Conservation (phyloP, 805 yeast species). For the Starmerella bombi region DNA sequence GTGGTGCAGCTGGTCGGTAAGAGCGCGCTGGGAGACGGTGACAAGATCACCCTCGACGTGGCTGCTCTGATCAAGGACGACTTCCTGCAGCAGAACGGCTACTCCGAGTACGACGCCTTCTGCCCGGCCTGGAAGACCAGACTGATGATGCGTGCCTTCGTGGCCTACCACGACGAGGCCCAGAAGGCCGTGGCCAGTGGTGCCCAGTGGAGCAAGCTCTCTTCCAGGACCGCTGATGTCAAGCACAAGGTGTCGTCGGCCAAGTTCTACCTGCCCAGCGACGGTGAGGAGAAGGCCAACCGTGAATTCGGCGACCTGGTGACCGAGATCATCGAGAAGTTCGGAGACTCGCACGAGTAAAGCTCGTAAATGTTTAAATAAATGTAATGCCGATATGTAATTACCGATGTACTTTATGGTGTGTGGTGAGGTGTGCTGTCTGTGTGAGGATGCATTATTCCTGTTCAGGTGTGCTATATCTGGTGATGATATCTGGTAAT, state of each 20-base stretch:
- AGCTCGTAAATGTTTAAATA: too few species aligned
- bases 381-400: too few species aligned
- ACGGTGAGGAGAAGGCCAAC: slow-evolving; percentile 68
- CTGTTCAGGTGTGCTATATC: too few species aligned
- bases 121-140: slow-evolving; percentile 99
- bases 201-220: slow-evolving; percentile 82
- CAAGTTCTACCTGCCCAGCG: slow-evolving; percentile 90
- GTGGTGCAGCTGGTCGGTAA: slow-evolving; percentile 99
- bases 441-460: too few species aligned
- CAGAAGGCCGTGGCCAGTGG: slow-evolving; percentile 93
- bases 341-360: slow-evolving; percentile 89
- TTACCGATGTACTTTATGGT: too few species aligned
- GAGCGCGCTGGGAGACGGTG: slow-evolving; percentile 91
- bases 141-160: slow-evolving; percentile 94
- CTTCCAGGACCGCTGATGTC: slow-evolving; percentile 80
- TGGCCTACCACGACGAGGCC: slow-evolving; percentile 88
- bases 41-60: slow-evolving; percentile 91
- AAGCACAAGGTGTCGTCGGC: slow-evolving; percentile 89
- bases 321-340: slow-evolving; percentile 68
- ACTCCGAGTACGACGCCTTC: slow-evolving; percentile 94
- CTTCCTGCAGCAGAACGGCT: slow-evolving; percentile 98
- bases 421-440: too few species aligned
- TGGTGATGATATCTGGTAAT: too few species aligned
- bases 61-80: slow-evolving; percentile 88
- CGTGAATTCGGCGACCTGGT: slow-evolving; percentile 67